Conservation (phyloP, 208 protist species). For the Acanthamoeba triangularis region DNA sequence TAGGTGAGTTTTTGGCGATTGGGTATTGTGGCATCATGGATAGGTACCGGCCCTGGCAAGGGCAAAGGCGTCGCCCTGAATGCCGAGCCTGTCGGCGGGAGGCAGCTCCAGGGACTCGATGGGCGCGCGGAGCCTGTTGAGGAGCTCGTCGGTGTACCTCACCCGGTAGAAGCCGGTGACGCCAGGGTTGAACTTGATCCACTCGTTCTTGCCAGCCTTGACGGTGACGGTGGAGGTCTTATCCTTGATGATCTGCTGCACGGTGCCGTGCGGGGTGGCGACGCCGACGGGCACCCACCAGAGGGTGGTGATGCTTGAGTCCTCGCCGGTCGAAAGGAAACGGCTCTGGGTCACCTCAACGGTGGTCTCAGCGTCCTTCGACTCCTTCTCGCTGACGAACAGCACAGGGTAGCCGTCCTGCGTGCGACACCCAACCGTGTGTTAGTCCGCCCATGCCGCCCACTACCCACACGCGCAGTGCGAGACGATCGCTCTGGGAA, state of each 20-base stretch:
- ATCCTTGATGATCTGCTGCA: slow-evolving; percentile 58
- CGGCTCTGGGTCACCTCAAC: slow-evolving; percentile 33
- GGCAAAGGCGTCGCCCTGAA: slow-evolving; percentile 77
- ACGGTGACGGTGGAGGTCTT: slow-evolving; percentile 25
- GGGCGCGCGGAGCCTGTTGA: slow-evolving; percentile 41
- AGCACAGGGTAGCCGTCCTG: slow-evolving; percentile 71
- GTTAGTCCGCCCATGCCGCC: not conserved
- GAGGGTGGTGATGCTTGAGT: slow-evolving; percentile 24
- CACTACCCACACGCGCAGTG: not conserved
- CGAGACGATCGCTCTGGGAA: too few species aligned
- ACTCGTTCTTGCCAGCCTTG: slow-evolving; percentile 3
- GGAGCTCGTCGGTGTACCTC: slow-evolving; percentile 68
- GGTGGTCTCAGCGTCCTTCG: not conserved
- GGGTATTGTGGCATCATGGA: not conserved
- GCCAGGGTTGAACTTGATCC: slow-evolving; percentile 60
- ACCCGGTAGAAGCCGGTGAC: slow-evolving; percentile 65
- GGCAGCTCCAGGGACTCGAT: slow-evolving; percentile 42
- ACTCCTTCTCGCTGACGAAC: slow-evolving; percentile 70
- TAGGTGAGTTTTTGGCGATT: not conserved
- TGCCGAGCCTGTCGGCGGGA: slow-evolving; percentile 38
- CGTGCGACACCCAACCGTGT: not conserved
- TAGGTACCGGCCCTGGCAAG: slow-evolving; percentile 35
- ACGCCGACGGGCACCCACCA: slow-evolving; percentile 67
- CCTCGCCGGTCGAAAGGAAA: slow-evolving; percentile 51
- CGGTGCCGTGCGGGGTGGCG: slow-evolving; percentile 29